Evolutionary conservation across 805 yeast species (phyloP).

Genomic region (Diddensiella caesifluorescens): DNA sequence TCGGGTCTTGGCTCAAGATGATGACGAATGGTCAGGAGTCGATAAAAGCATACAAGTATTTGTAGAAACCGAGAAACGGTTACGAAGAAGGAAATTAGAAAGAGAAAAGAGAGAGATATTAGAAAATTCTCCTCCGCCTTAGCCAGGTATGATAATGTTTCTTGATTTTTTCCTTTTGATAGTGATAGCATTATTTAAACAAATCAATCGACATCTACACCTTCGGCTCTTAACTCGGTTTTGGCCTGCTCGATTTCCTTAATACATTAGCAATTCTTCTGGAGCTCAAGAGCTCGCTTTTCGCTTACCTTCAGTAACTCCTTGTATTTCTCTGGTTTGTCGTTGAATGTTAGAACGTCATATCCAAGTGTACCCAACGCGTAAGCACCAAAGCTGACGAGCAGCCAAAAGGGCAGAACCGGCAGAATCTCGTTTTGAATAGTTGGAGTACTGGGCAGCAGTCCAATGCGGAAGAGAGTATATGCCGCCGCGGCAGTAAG

Average conservation of each 20-base stretch:
- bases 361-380: constrained; percentile 63
- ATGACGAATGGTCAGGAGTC: constrained; percentile 52
- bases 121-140: not conserved
- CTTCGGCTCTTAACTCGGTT: constrained; percentile 48
- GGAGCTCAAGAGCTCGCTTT: not conserved
- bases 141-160: not conserved
- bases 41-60: constrained; percentile 76
- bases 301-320: constrained; percentile 46
- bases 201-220: constrained; percentile 41
- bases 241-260: constrained; percentile 58
- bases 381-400: constrained; percentile 64
- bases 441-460: constrained; percentile 48
- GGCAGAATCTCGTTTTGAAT: constrained; percentile 55
- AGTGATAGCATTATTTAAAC: not conserved
- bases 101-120: too few relatives aligned
- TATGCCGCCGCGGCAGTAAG: constrained; percentile 49
- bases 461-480: constrained; percentile 45
- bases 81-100: constrained; percentile 40
- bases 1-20: constrained; percentile 17
- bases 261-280: constrained; percentile 2
- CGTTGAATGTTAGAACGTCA: constrained; percentile 64
- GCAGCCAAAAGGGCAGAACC: constrained; percentile 63
- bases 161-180: not conserved
- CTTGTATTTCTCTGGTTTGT: constrained; percentile 60
- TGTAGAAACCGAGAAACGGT: constrained; percentile 71